phyloP scores from a whole-genome alignment of 2,329 filamentous ascomycete species.

The Beauveria sp. region DNA sequence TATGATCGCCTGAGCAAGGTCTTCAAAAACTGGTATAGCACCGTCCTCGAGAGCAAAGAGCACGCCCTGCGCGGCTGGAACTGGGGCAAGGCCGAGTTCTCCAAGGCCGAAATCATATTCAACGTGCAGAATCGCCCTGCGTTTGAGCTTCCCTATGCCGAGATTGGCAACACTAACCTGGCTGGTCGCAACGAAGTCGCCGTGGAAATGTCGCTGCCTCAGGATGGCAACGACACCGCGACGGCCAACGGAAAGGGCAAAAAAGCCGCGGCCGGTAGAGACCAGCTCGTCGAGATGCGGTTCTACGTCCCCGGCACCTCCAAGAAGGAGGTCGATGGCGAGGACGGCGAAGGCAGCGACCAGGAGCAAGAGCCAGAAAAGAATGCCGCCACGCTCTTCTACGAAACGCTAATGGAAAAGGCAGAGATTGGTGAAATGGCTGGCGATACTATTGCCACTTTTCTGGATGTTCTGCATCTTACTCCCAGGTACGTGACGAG shows the following conservation, averaged over 20 bases:
- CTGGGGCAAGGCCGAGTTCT: slow-evolving; percentile 97
- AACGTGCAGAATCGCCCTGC: slow-evolving; percentile 94
- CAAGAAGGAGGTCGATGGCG: slow-evolving; percentile 61
- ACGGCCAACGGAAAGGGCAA: slow-evolving; percentile 72
- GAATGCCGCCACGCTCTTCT: slow-evolving; percentile 94
- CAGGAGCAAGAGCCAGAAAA: slow-evolving; percentile 68
- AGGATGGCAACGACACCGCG: slow-evolving; percentile 62
- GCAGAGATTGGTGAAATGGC: slow-evolving; percentile 98
- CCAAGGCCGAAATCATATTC: slow-evolving; percentile 89
- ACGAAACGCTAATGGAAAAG: slow-evolving; percentile 96
- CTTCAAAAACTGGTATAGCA: slow-evolving; percentile 98
- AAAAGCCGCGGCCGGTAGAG: slow-evolving; percentile 80
- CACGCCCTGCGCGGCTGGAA: slow-evolving; percentile 97
- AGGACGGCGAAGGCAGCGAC: slow-evolving; percentile 53
- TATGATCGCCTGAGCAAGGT: slow-evolving; percentile 84
- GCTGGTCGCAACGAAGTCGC: slow-evolving; percentile 97
- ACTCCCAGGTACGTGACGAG: slow-evolving; percentile 64
- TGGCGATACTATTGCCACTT: slow-evolving; percentile 96
- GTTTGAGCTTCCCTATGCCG: slow-evolving; percentile 94
- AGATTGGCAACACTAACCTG: slow-evolving; percentile 95
- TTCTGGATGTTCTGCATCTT: slow-evolving; percentile 92
- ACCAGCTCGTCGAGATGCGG: slow-evolving; percentile 96
- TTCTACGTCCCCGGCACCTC: slow-evolving; percentile 95
- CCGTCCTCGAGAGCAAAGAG: slow-evolving; percentile 84
- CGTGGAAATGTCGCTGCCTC: slow-evolving; percentile 79